Evolutionary conservation across 1,284 basidiomycete genomes (phyloP).

Genomic region (Ganoderma meredithae): DNA sequence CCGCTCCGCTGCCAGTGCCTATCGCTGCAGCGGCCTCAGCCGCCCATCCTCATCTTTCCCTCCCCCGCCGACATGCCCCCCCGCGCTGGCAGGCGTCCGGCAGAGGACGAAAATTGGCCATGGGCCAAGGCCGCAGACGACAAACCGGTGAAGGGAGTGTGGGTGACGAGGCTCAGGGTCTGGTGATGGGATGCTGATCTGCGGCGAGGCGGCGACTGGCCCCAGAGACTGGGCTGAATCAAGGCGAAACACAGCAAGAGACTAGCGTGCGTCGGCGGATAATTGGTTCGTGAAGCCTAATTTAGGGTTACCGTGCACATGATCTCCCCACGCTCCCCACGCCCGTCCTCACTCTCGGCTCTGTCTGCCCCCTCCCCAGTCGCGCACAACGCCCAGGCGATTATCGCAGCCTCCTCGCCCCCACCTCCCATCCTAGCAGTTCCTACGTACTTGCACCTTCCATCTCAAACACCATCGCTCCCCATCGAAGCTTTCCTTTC

Average conservation of each 20-base stretch:
- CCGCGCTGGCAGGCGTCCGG: background rate
- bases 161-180: constrained; percentile 10
- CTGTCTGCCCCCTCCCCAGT: background rate
- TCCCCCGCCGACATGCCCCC: constrained; percentile 12
- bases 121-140: constrained; percentile 8
- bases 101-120: background rate
- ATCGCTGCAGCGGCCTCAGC: constrained; percentile 25
- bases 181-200: constrained; percentile 17
- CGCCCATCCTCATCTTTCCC: constrained; percentile 18
- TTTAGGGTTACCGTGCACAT: constrained; percentile 30
- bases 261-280: constrained; percentile 14
- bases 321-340: constrained; percentile 15
- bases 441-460: no score
- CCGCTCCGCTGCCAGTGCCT: constrained; percentile 24
- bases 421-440: no score
- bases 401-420: no score
- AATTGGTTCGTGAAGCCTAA: constrained; percentile 32
- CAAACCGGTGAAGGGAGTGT: constrained; percentile 9
- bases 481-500: background rate
- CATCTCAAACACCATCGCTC: no score
- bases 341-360: constrained; percentile 1
- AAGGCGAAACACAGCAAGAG: constrained; percentile 20
- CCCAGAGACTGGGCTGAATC: constrained; percentile 7
- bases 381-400: no score
- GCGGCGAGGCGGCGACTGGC: constrained; percentile 17